Percentiles rank a stretch among this genome's conserved stretches.
Conservation (phyloP, 345 rosid species). For the Pugionium cornutum region DNA sequence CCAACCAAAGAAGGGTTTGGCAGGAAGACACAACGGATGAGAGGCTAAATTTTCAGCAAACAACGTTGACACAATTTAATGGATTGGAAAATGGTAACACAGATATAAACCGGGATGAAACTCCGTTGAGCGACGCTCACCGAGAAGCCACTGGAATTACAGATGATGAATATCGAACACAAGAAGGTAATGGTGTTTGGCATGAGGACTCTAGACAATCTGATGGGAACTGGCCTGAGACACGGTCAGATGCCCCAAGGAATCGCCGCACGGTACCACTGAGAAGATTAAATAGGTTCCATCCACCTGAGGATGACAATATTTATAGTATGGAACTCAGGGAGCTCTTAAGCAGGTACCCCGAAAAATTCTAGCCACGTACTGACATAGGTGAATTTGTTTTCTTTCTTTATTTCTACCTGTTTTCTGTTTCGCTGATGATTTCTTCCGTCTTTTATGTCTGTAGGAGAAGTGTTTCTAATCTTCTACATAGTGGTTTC, state of each 20-base stretch:
- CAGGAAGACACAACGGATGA: conserved; percentile 52
- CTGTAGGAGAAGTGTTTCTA: conserved; percentile 92
- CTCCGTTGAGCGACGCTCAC: conserved; percentile 53
- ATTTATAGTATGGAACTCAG: conserved; percentile 97
- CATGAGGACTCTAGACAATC: conserved; percentile 58
- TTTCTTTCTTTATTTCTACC: not conserved
- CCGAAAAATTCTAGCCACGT: not conserved
- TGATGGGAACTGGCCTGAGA: conserved; percentile 62
- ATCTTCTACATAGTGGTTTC: conserved; percentile 96
- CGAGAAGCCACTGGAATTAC: conserved; percentile 52
- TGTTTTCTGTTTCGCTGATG: conserved; percentile 9
- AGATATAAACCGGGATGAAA: conserved; percentile 57
- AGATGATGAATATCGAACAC: conserved; percentile 47
- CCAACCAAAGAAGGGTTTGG: conserved; percentile 50
- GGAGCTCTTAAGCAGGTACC: conserved; percentile 93
- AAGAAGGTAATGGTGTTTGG: conserved; percentile 60
- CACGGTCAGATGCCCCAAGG: conserved; percentile 63
- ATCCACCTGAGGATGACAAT: conserved; percentile 92
- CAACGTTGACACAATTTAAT: conserved; percentile 49
- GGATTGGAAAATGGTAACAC: conserved; percentile 51
- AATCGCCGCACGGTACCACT: conserved; percentile 58
- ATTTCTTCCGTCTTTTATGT: not conserved
- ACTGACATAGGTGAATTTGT: not conserved
- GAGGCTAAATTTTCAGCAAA: conserved; percentile 55
- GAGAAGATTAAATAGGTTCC: conserved; percentile 86